Base-by-base conservation (phyloP, 345 rosid species). In the Bruguiera gymnorhiza region DNA sequence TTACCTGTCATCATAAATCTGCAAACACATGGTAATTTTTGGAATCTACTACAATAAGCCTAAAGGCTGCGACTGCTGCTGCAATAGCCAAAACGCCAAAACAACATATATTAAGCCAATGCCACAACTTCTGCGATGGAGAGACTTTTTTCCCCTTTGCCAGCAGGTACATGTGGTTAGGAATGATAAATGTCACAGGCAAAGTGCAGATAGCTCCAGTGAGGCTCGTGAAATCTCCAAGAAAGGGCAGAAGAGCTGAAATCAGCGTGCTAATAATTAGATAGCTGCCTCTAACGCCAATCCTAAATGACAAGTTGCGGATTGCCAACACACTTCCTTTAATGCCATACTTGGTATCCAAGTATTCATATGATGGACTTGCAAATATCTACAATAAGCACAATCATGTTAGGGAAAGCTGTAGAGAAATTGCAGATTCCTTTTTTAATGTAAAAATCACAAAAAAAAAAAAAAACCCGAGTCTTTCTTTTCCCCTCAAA, bases 141-240 rank as follows among this genome's bases (percentile, higher is more conserved):
- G 36, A 73, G 53, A 95, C 73, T 62, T 86, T 83, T 72, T 68
- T 76, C 72, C 59, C 70, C 85, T 77, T 90, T 24, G 96, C 98
- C 56, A 71, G 73, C 39, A 90, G 61, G 65, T 87, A 90, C 99
- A 95, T 95, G 75, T 92, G 98, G 78, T 90, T 89, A 16, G 97
- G 97, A 1, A 95, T 85, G 52, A 95, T 86, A 76, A 95, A 95
- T 56, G 98, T 90, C 6, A 95, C 85, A 7, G 97, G 99, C 69
- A 92, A 87, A 15, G 92, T 89, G 80, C 98, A 90, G 69, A 92
- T 74, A 2, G 96, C 99, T 61, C 98, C 99, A 0, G 94, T 92
- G 16, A 90, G 89, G 78, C 96, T 95, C 91, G 84, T 84, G 64
- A 95, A 95, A 70, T 95, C 98, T 21, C 99, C 96, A 0, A 95